Evolutionary conservation across 768 basidiomycete genomes (phyloP).

Genomic region (Pleurotus platypus): DNA sequence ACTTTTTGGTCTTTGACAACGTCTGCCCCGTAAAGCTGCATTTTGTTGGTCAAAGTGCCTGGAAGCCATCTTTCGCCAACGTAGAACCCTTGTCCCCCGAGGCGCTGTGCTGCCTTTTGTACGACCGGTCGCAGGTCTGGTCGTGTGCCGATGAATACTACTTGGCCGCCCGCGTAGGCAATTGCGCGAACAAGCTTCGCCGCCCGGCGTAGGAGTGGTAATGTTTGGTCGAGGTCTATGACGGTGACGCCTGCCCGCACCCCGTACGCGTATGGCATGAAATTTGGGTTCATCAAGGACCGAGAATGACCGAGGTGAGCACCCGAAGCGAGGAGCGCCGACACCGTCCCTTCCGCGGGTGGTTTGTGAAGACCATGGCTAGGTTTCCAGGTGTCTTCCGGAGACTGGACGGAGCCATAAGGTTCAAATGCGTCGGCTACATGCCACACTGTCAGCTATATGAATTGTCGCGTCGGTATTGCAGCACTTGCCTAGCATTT

Average conservation of each 20-base stretch:
- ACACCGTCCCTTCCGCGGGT: slow-evolving; percentile 61
- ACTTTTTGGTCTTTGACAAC: slow-evolving; percentile 50
- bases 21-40: slow-evolving; percentile 65
- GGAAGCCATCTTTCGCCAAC: slow-evolving; percentile 91
- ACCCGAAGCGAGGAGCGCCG: slow-evolving; percentile 87
- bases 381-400: slow-evolving; percentile 68
- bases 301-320: slow-evolving; percentile 92
- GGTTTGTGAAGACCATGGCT: slow-evolving; percentile 69
- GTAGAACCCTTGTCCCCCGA: slow-evolving; percentile 78
- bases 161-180: slow-evolving; percentile 74
- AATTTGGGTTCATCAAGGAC: slow-evolving; percentile 83
- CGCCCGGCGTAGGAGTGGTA: slow-evolving; percentile 88
- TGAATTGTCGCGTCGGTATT: slow-evolving; percentile 5
- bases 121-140: slow-evolving; percentile 74
- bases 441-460: slow-evolving; percentile 11
- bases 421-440: slow-evolving; percentile 60
- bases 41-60: slow-evolving; percentile 89
- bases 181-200: slow-evolving; percentile 83
- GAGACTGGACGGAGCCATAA: slow-evolving; percentile 76
- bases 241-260: slow-evolving; percentile 85
- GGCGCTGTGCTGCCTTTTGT: slow-evolving; percentile 71
- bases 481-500: slow-evolving; percentile 46
- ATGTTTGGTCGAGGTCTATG: slow-evolving; percentile 92
- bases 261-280: slow-evolving; percentile 90
- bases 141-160: slow-evolving; percentile 90